phyloP scores from a whole-genome alignment of 2,329 filamentous ascomycete species.

The Dactylellina parvicollis region DNA sequence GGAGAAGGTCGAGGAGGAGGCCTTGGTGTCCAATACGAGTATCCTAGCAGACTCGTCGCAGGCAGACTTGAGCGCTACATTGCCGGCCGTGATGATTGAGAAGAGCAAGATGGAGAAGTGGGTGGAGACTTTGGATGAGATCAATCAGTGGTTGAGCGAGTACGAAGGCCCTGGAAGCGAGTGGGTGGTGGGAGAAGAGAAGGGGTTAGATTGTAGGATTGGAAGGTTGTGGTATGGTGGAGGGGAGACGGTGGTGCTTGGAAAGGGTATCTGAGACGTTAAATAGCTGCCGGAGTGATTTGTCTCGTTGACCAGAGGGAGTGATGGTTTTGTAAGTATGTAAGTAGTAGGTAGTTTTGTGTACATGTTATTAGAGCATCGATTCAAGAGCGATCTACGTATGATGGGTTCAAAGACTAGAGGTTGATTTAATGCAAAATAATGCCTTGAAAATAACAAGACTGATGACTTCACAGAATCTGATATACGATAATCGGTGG shows the following conservation, averaged over 20 bases:
- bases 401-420: neutral
- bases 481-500: neutral
- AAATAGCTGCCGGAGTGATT: neutral
- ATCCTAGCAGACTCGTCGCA: constrained; percentile 48
- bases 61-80: constrained; percentile 58
- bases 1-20: constrained; percentile 62
- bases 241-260: constrained; percentile 71
- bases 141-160: constrained; percentile 77
- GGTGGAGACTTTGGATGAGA: constrained; percentile 75
- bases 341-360: neutral
- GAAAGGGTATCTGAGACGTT: constrained; percentile 43
- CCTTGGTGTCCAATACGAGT: constrained; percentile 27
- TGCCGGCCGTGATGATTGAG: constrained; percentile 59
- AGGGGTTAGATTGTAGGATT: constrained; percentile 77
- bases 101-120: constrained; percentile 70
- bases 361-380: neutral
- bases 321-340: neutral
- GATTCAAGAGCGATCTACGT: neutral
- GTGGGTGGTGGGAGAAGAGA: constrained; percentile 89
- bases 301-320: neutral
- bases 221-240: constrained; percentile 89
- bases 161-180: constrained; percentile 72
- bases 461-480: too few species aligned
- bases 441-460: too few species aligned
- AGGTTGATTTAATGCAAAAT: neutral